A percentile compares a stretch with the other conserved stretches of the same genome.
phyloP scores from a whole-genome alignment of 2,329 filamentous ascomycete species.

The Claviceps sp. region DNA sequence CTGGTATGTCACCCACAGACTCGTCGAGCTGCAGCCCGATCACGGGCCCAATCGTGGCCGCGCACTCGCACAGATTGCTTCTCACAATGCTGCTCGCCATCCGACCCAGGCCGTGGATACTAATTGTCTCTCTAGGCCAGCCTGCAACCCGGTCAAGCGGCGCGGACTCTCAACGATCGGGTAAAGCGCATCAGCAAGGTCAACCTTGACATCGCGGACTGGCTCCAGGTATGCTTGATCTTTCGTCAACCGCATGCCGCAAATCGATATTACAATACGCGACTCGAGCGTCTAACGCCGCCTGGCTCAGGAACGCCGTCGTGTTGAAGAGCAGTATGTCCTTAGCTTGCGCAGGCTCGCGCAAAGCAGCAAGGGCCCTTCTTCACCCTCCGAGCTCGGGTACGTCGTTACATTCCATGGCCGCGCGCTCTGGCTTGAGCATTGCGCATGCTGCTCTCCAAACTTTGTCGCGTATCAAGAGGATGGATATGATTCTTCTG shows the following conservation, averaged over 20 bases:
- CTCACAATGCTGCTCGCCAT: background rate
- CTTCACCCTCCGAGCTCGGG: slow-evolving; percentile 74
- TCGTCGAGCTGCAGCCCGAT: background rate
- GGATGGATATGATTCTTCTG: background rate
- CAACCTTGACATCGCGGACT: slow-evolving; percentile 88
- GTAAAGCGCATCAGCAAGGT: slow-evolving; percentile 75
- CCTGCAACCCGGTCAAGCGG: slow-evolving; percentile 71
- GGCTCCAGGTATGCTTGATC: slow-evolving; percentile 62
- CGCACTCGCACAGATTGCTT: background rate
- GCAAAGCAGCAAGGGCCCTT: slow-evolving; percentile 58
- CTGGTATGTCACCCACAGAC: slow-evolving; percentile 51
- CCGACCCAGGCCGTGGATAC: background rate
- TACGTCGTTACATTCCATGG: slow-evolving; percentile 31
- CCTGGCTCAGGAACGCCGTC: slow-evolving; percentile 64
- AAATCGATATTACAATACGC: background rate
- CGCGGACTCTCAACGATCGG: slow-evolving; percentile 70
- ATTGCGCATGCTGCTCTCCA: background rate
- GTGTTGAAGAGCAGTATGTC: slow-evolving; percentile 82
- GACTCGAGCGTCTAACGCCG: slow-evolving; percentile 1
- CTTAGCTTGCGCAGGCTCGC: slow-evolving; percentile 69
- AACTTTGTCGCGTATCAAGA: background rate
- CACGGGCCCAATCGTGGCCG: background rate
- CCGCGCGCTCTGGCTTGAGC: background rate
- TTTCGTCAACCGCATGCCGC: background rate
- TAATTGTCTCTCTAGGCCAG: slow-evolving; percentile 43